Percentiles rank a stretch among this genome's conserved stretches.
Conservation (phyloP, 108 stramenopile species). For the Skeletonema tropicum region DNA sequence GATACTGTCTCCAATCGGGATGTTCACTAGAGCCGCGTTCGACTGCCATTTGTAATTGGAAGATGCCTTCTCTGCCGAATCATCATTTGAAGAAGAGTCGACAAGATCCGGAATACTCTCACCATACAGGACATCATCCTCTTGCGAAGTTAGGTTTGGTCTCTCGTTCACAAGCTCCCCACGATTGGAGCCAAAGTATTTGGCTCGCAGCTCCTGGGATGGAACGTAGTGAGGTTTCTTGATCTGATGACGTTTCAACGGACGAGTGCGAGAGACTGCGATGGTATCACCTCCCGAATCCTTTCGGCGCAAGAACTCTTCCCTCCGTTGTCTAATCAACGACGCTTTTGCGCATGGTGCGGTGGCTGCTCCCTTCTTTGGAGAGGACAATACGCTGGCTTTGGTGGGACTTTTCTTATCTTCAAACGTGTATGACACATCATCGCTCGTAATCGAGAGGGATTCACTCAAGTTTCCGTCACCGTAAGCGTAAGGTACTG, state of each 20-base stretch:
- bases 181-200: neutral
- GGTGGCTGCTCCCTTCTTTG: neutral
- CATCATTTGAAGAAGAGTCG: neutral
- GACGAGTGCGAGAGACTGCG: neutral
- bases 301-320: constrained; percentile 11
- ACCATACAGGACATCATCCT: neutral
- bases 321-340: neutral
- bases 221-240: constrained; percentile 5
- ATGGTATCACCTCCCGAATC: neutral
- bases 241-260: neutral
- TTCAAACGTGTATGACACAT: constrained; percentile 3
- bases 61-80: constrained; percentile 3
- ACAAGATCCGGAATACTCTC: constrained; percentile 5
- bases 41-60: constrained; percentile 22
- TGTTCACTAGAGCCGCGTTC: neutral
- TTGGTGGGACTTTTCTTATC: neutral
- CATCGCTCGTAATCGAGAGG: constrained; percentile 2
- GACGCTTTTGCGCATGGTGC: neutral
- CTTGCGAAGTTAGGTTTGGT: neutral
- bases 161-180: neutral
- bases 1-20: neutral
- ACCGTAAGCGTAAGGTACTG: constrained; percentile 1
- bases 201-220: constrained; percentile 7
- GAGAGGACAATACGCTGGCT: neutral
- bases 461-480: constrained; percentile 9